These are phyloP conservation scores for Colletotrichum tabaci DNA, from an alignment of 2,329 filamentous ascomycete genomes.

Conservation along the genomic window DNA sequence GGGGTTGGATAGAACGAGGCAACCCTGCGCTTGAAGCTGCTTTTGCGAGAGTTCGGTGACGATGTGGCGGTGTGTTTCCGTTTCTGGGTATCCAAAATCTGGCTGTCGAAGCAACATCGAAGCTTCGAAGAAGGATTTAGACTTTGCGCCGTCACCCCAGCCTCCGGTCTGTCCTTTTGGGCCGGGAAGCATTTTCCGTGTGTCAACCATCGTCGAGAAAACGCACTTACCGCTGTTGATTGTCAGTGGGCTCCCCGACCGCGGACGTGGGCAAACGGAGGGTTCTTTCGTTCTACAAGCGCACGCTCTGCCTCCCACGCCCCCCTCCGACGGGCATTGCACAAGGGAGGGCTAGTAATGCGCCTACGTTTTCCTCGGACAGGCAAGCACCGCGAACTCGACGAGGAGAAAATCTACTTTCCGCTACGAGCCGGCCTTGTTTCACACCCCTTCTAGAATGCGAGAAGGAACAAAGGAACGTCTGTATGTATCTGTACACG, in stretches of 20 bases:
- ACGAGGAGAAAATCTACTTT: constrained; percentile 1
- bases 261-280: constrained; percentile 14
- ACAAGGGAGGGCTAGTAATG: neutral
- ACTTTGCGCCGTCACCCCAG: constrained; percentile 28
- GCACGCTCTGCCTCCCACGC: neutral
- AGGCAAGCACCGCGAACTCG: neutral
- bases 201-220: constrained; percentile 1
- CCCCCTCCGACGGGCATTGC: neutral
- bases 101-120: constrained; percentile 8
- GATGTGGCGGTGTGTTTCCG: constrained; percentile 24
- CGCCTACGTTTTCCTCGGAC: neutral
- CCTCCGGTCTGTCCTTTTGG: too few relatives aligned
- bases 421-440: neutral
- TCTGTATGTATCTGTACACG: neutral
- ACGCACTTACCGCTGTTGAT: neutral
- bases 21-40: constrained; percentile 25
- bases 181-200: neutral
- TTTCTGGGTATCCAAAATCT: constrained; percentile 7
- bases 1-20: constrained; percentile 18
- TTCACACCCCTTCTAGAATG: constrained; percentile 3
- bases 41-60: constrained; percentile 13
- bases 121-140: constrained; percentile 34
- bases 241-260: constrained; percentile 9
- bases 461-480: constrained; percentile 5
- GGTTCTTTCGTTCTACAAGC: constrained; percentile 7